Evolutionary conservation across 2,329 filamentous ascomycete species (phyloP), one percentile per base, ranked within the genome.

Genomic region (Fusarium nelsonii): DNA sequence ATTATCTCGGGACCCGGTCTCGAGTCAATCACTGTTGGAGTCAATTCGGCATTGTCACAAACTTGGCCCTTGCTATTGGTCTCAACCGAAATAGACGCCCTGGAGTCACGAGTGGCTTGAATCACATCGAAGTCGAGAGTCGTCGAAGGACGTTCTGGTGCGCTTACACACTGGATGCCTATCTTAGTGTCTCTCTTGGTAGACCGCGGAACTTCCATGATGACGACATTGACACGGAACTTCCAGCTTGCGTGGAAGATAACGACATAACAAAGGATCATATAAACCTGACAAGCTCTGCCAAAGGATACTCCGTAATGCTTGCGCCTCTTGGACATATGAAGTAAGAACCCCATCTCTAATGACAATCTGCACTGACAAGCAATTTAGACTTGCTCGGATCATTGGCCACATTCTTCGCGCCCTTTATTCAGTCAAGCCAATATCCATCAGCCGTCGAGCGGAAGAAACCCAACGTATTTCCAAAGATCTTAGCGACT

Each of bases 21-120:
- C 80, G 83, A 4, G 77, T 84, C 66, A 84, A 84, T 52, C 81
- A 84, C 40, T 82, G 79, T 58, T 84, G 82, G 83, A 82, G 76
- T 43, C 74, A 81, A 0, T 84, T 84, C 11, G 83, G 83, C 2
- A 83, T 78, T 0, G 75, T 77, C 0, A 76, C 79, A 0, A 81
- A 82, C 34, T 65, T 84, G 1, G 78, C 76, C 0, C 73, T 78
- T 16, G 77, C 77, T 67, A 58, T 84, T 65, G 65, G 84, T 0
- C 48, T 74, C 0, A 73, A 74, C 10, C 45, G 72, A 3, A 74
- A 74, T 1, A 65, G 55, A 1, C 30, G 58, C 0, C 61, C 72
- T 4, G 69, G 61, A 0, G 37, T 59, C 1, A 39, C 44, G 3
- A 65, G 68, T 0, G 72, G 72, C 0, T 11, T 73, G 6, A 71